Conservation (phyloP, 495 filamentous ascomycete species). For the Tricharina praecox region DNA sequence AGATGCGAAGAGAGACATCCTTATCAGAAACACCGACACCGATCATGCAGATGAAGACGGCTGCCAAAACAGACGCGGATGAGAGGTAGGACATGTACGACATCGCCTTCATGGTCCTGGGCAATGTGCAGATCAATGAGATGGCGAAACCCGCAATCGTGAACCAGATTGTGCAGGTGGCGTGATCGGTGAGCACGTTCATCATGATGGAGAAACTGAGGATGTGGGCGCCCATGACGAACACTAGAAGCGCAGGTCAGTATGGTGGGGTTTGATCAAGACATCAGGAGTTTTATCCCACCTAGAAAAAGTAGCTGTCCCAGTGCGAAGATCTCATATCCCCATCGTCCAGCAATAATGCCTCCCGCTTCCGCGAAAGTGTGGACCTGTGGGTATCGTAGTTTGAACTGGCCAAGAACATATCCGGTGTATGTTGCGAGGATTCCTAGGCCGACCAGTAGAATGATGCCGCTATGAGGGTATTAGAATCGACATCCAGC, state of each 20-base stretch:
- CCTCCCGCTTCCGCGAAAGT: slow-evolving; percentile 57
- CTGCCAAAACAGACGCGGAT: slow-evolving; percentile 42
- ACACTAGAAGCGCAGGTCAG: slow-evolving; percentile 28
- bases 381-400: slow-evolving; percentile 50
- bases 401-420: slow-evolving; percentile 62
- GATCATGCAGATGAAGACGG: slow-evolving; percentile 54
- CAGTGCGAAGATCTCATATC: slow-evolving; percentile 46
- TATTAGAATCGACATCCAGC: slow-evolving; percentile 23
- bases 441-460: slow-evolving; percentile 36
- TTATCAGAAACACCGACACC: slow-evolving; percentile 28
- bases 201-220: slow-evolving; percentile 58
- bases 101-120: slow-evolving; percentile 43
- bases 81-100: slow-evolving; percentile 47
- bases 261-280: neutral
- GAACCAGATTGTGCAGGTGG: slow-evolving; percentile 51
- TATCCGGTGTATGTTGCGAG: slow-evolving; percentile 62
- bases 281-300: neutral
- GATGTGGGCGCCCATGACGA: slow-evolving; percentile 62
- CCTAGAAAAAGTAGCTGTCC: slow-evolving; percentile 48
- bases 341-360: slow-evolving; percentile 45
- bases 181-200: slow-evolving; percentile 46
- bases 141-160: slow-evolving; percentile 46
- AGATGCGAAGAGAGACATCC: neutral
- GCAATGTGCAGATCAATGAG: slow-evolving; percentile 44
- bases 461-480: slow-evolving; percentile 28